These are phyloP conservation scores for Dactylellina drechsleri DNA, from an alignment of 2,329 filamentous ascomycete genomes.

Conservation along the genomic window DNA sequence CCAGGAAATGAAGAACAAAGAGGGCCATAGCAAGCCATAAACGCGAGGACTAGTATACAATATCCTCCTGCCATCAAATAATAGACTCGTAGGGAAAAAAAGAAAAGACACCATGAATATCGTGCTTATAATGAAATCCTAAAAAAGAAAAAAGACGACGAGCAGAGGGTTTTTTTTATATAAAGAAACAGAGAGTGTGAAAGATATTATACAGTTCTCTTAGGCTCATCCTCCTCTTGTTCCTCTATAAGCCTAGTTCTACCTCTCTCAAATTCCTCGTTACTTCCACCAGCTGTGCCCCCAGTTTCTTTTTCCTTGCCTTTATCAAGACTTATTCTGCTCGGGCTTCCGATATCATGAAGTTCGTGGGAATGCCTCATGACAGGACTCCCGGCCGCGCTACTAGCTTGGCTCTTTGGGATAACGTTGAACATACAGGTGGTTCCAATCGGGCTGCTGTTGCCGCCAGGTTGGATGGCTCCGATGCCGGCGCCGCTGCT, in stretches of 20 bases:
- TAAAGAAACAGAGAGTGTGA: too few relatives aligned
- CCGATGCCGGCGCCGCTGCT: conserved; percentile 35
- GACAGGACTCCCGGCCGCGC: conserved; percentile 41
- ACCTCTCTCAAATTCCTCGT: conserved; percentile 23
- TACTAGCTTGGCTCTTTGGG: conserved; percentile 52
- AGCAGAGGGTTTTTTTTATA: too few relatives aligned
- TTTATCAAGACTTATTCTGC: conserved; percentile 43
- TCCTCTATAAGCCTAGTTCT: conserved; percentile 8
- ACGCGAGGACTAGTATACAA: too few relatives aligned
- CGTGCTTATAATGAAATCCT: background rate
- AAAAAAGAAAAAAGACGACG: background rate
- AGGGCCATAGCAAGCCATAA: too few relatives aligned
- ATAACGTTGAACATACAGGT: conserved; percentile 50
- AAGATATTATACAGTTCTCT: too few relatives aligned
- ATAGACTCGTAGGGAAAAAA: background rate
- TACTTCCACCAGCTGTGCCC: background rate
- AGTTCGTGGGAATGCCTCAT: conserved; percentile 34
- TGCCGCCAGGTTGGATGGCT: conserved; percentile 12
- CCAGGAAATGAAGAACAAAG: too few relatives aligned
- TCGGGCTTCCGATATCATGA: conserved; percentile 44
- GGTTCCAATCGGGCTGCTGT: conserved; percentile 40
- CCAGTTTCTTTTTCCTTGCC: conserved; percentile 39
- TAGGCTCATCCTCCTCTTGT: too few relatives aligned
- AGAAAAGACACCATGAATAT: background rate
- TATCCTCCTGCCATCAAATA: too few relatives aligned